Evolutionary conservation across 345 rosid species (phyloP), one percentile per base, ranked within the genome.

Genomic region (Reutealis trisperma): DNA sequence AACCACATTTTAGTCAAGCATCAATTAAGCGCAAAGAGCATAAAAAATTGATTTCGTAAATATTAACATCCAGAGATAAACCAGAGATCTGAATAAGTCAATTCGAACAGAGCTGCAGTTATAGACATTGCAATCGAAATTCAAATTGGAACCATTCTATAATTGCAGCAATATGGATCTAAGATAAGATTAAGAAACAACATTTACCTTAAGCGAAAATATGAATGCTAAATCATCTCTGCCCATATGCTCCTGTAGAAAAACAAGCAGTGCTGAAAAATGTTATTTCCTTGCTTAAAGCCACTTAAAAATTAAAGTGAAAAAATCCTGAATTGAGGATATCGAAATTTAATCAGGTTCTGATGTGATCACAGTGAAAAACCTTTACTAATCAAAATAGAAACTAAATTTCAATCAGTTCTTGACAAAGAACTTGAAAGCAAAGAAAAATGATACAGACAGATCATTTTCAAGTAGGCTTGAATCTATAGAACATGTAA

Each of bases 171-270:
- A 68, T 54, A 32, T 18, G 52, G 21, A 65, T 54, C 13, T 13
- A 61, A 24, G 58, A 69, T 54, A 65, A 73, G 57, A 59, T 63
- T 44, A 32, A 60, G 57, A 62, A 45, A 80, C 74, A 72, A 70
- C 71, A 67, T 66, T 67, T 83, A 91, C 99, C 97, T 92, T 96
- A 67, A 92, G 90, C 45, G 96, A 92, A 86, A 92, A 96, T 82
- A 90, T 83, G 85, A 96, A 96, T 45, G 98, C 82, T 51, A 84
- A 85, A 84, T 93, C 97, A 78, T 96, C 98, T 81, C 92, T 87
- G 76, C 93, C 91, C 87, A 91, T 81, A 86, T 96, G 98, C 84
- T 90, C 98, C 97, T 95, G 97, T 75, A 63, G 27, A 49, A 49
- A 63, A 71, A 21, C 47, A 64, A 42, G 71, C 45, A 73, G 49